Evolutionary conservation across 768 basidiomycete species (phyloP).

Genomic region (Phanerochaete sordida): DNA sequence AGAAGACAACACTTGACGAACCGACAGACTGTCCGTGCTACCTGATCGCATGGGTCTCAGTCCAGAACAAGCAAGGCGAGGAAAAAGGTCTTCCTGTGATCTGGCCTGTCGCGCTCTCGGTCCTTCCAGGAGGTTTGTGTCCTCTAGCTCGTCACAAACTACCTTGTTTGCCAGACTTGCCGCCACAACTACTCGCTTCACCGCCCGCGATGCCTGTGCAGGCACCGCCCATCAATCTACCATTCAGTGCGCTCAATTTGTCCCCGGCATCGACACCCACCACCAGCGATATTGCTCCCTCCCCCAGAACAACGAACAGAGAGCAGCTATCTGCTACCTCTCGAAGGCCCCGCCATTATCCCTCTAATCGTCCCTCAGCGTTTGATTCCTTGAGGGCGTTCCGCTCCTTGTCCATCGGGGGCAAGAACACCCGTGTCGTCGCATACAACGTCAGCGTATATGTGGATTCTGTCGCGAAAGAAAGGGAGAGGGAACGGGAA

Average conservation of each 20-base stretch:
- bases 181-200: constrained; percentile 57
- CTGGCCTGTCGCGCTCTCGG: constrained; percentile 65
- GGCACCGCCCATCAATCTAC: background rate
- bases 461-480: constrained; percentile 72
- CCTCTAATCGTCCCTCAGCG: constrained; percentile 11
- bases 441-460: constrained; percentile 64
- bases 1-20: constrained; percentile 12
- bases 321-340: background rate
- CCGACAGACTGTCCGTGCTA: constrained; percentile 27
- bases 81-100: constrained; percentile 75
- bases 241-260: background rate
- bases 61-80: constrained; percentile 77
- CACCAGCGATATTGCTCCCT: background rate
- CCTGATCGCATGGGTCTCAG: constrained; percentile 69
- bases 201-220: constrained; percentile 28
- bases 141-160: constrained; percentile 41
- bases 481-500: constrained; percentile 76
- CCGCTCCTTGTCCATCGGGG: constrained; percentile 44
- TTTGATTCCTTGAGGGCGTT: constrained; percentile 32
- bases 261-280: background rate
- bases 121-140: constrained; percentile 37
- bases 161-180: constrained; percentile 58
- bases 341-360: background rate
- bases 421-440: constrained; percentile 46
- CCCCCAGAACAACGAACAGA: background rate